A percentile compares a stretch with the other conserved stretches of the same genome.
phyloP scores from a whole-genome alignment of 2,329 filamentous ascomycete species.

The Endocalyx cinctus region DNA sequence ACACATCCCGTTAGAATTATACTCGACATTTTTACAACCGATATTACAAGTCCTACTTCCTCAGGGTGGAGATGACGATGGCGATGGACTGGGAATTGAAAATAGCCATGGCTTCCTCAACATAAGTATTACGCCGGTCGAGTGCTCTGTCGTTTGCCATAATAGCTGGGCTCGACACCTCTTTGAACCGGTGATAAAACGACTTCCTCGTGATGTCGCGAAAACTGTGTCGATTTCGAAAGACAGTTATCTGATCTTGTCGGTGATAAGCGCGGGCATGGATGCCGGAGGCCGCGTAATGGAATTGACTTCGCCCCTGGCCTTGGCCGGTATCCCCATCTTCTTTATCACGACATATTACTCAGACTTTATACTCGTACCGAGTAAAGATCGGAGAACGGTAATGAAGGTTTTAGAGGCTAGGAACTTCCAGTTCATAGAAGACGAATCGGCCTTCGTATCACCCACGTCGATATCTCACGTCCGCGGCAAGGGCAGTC shows the following conservation, averaged over 20 bases:
- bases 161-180: slow-evolving; percentile 67
- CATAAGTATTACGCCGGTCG: slow-evolving; percentile 84
- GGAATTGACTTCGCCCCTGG: slow-evolving; percentile 84
- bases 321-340: slow-evolving; percentile 88
- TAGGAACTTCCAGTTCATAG: slow-evolving; percentile 79
- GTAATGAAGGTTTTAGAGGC: slow-evolving; percentile 74
- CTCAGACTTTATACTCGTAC: slow-evolving; percentile 92
- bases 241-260: slow-evolving; percentile 83
- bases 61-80: slow-evolving; percentile 35
- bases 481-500: slow-evolving; percentile 25
- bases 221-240: slow-evolving; percentile 67
- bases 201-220: slow-evolving; percentile 51
- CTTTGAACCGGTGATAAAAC: slow-evolving; percentile 66
- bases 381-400: slow-evolving; percentile 64
- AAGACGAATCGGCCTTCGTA: slow-evolving; percentile 63
- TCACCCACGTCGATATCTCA: slow-evolving; percentile 42
- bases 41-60: slow-evolving; percentile 83
- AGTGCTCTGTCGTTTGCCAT: slow-evolving; percentile 89
- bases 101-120: slow-evolving; percentile 80
- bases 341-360: slow-evolving; percentile 99
- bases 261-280: slow-evolving; percentile 83
- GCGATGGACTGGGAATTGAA: slow-evolving; percentile 45
- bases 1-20: slow-evolving; percentile 78
- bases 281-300: slow-evolving; percentile 89
- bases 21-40: slow-evolving; percentile 75